These are phyloP conservation scores for Picochlorum sp. DNA, from an alignment of 139 green algal genomes.

Conservation along the genomic window DNA sequence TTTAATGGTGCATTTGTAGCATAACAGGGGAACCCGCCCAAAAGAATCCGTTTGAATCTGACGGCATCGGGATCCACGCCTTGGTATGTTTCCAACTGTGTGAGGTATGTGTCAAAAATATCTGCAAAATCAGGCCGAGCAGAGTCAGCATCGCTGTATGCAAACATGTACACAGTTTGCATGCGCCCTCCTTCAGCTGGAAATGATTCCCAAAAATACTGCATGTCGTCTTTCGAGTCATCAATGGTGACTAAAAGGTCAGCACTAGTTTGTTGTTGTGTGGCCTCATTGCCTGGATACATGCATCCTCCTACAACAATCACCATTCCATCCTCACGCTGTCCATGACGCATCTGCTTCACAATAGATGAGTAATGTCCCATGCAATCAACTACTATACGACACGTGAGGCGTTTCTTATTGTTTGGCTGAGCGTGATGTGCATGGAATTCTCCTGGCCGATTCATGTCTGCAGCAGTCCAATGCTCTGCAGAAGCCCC, in stretches of 20 bases:
- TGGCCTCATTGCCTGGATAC: slow-evolving; percentile 15
- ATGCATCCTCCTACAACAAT: slow-evolving; percentile 78
- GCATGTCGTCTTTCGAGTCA: slow-evolving; percentile 52
- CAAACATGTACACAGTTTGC: slow-evolving; percentile 96
- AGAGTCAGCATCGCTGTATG: slow-evolving; percentile 66
- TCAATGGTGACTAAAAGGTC: slow-evolving; percentile 53
- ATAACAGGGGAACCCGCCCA: slow-evolving; percentile 66
- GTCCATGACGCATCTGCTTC: slow-evolving; percentile 35
- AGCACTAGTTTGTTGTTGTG: slow-evolving; percentile 33
- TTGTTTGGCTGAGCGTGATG: not conserved
- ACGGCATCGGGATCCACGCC: slow-evolving; percentile 41
- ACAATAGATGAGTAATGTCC: slow-evolving; percentile 76
- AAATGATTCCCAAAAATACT: slow-evolving; percentile 86
- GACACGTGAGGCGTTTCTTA: slow-evolving; percentile 24
- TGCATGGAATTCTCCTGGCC: slow-evolving; percentile 24
- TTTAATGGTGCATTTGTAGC: slow-evolving; percentile 32
- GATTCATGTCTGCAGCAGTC: slow-evolving; percentile 43
- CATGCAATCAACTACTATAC: slow-evolving; percentile 88
- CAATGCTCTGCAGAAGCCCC: slow-evolving; percentile 2
- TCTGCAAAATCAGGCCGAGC: slow-evolving; percentile 48
- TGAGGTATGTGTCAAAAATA: slow-evolving; percentile 74
- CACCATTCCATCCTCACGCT: slow-evolving; percentile 73
- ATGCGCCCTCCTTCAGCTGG: slow-evolving; percentile 60
- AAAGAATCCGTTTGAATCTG: slow-evolving; percentile 50
- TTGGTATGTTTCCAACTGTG: slow-evolving; percentile 63